Percentiles rank a stretch among this genome's conserved stretches.
Conservation (phyloP, 768 basidiomycete genomes). For the Cytidiella melzeri region DNA sequence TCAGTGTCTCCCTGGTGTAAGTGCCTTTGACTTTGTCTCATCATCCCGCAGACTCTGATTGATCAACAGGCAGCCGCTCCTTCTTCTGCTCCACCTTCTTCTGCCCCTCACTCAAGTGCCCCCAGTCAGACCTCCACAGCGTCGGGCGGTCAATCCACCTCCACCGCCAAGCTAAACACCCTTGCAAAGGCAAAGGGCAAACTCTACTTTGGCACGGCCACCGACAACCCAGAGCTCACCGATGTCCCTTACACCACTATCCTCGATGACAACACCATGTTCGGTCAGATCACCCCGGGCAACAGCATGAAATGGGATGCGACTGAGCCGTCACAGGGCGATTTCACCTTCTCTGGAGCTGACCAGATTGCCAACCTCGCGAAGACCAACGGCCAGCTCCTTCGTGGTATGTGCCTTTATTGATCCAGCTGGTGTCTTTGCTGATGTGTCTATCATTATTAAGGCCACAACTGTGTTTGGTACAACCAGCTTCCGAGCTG, state of each 20-base stretch:
- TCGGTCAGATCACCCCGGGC: slow-evolving; percentile 39
- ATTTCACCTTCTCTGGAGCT: slow-evolving; percentile 40
- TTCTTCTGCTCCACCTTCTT: neutral
- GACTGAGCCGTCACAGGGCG: slow-evolving; percentile 43
- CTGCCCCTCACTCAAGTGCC: neutral
- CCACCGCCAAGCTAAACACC: slow-evolving; percentile 25
- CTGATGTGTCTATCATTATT: neutral
- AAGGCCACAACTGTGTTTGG: slow-evolving; percentile 38
- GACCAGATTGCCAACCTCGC: slow-evolving; percentile 42
- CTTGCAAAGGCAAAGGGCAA: slow-evolving; percentile 36
- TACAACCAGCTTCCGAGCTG: slow-evolving; percentile 40
- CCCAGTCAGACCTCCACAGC: neutral
- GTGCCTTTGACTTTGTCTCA: too few relatives aligned
- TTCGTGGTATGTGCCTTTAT: slow-evolving; percentile 31
- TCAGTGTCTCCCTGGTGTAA: slow-evolving; percentile 10
- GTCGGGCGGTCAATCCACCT: slow-evolving; percentile 1
- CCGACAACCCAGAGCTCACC: slow-evolving; percentile 39
- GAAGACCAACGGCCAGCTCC: slow-evolving; percentile 38
- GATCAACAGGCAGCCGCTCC: neutral
- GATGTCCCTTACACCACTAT: slow-evolving; percentile 33
- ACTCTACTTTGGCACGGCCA: slow-evolving; percentile 43
- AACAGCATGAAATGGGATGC: slow-evolving; percentile 49
- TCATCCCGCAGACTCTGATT: neutral
- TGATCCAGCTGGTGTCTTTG: neutral
- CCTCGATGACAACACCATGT: slow-evolving; percentile 30